Percentiles rank a stretch among this genome's conserved stretches.
phyloP scores from a whole-genome alignment of 2,329 filamentous ascomycete genomes.

The Stenocarpella maydis region DNA sequence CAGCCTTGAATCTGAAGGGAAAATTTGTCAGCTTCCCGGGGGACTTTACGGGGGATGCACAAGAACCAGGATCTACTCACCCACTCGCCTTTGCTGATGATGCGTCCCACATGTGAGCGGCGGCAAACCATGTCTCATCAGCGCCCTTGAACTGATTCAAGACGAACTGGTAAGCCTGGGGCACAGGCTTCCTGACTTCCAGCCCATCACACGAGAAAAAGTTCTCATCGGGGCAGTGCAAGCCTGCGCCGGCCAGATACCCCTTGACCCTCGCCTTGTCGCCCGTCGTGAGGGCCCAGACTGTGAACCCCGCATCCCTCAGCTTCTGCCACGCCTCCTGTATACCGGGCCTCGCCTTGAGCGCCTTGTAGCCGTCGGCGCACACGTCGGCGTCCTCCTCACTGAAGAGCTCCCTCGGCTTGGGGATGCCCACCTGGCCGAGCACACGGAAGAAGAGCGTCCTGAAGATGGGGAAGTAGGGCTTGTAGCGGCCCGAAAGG shows the following conservation, averaged over 20 bases:
- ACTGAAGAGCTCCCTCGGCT: constrained; percentile 51
- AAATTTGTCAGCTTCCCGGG: neutral
- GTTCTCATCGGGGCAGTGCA: constrained; percentile 60
- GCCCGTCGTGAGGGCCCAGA: constrained; percentile 63
- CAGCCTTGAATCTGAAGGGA: constrained; percentile 52
- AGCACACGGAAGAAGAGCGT: constrained; percentile 59
- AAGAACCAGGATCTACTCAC: constrained; percentile 35
- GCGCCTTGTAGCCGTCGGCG: constrained; percentile 48
- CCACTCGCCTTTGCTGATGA: constrained; percentile 58
- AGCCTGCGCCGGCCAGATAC: constrained; percentile 58
- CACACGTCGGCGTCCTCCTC: constrained; percentile 52
- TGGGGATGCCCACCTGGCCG: constrained; percentile 51
- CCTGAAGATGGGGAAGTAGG: constrained; percentile 52
- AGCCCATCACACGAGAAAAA: constrained; percentile 59
- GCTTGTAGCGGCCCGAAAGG: constrained; percentile 52
- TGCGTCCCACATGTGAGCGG: constrained; percentile 69
- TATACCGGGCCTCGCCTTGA: constrained; percentile 49
- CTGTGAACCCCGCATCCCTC: constrained; percentile 55
- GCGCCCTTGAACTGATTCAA: constrained; percentile 49
- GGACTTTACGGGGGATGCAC: neutral
- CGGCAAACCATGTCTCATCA: constrained; percentile 62
- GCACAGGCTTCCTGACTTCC: constrained; percentile 59
- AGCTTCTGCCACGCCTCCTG: constrained; percentile 53
- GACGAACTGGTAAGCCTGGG: constrained; percentile 54
- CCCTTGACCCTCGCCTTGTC: constrained; percentile 58